These are phyloP conservation scores for Pelomyxa schiedti DNA, from an alignment of 78 protist species.

Conservation along the genomic window DNA sequence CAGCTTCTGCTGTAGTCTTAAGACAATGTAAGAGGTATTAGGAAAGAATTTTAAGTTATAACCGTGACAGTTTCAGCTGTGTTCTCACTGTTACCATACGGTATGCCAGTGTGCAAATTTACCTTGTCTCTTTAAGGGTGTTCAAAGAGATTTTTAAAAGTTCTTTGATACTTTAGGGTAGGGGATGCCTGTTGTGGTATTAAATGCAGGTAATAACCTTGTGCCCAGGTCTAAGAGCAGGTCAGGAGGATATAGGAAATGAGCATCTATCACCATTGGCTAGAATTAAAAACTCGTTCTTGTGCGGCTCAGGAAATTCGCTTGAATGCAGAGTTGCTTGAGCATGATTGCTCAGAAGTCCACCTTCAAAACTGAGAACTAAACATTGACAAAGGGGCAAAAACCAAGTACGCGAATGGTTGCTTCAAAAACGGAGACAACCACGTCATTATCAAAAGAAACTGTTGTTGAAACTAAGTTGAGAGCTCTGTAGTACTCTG, in stretches of 20 bases:
- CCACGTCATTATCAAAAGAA: not conserved
- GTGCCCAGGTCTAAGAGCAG: slow-evolving; percentile 37
- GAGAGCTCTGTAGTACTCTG: slow-evolving; percentile 8
- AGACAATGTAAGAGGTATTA: too few species aligned
- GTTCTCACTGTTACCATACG: too few species aligned
- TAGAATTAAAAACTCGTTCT: slow-evolving; percentile 16
- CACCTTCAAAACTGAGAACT: too few species aligned
- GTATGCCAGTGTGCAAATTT: too few species aligned
- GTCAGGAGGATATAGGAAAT: too few species aligned
- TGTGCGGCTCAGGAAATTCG: not conserved
- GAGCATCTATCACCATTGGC: too few species aligned
- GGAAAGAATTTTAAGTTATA: too few species aligned
- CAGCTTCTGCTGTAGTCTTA: slow-evolving; percentile 50
- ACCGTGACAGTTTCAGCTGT: too few species aligned
- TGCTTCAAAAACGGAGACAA: slow-evolving; percentile 60
- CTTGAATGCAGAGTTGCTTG: not conserved
- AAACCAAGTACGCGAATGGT: slow-evolving; percentile 53
- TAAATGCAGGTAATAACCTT: slow-evolving; percentile 53
- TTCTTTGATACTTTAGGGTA: slow-evolving; percentile 29
- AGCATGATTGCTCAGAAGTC: slow-evolving; percentile 34
- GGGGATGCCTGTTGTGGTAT: slow-evolving; percentile 54
- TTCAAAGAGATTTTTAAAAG: too few species aligned
- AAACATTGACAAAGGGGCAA: too few species aligned
- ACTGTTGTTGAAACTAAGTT: not conserved
- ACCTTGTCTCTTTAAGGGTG: too few species aligned